A percentile compares a stretch with the other conserved stretches of the same genome.
These are phyloP conservation scores for Globisporangium parvum DNA, from an alignment of 352 stramenopile species.

Conservation along the genomic window DNA sequence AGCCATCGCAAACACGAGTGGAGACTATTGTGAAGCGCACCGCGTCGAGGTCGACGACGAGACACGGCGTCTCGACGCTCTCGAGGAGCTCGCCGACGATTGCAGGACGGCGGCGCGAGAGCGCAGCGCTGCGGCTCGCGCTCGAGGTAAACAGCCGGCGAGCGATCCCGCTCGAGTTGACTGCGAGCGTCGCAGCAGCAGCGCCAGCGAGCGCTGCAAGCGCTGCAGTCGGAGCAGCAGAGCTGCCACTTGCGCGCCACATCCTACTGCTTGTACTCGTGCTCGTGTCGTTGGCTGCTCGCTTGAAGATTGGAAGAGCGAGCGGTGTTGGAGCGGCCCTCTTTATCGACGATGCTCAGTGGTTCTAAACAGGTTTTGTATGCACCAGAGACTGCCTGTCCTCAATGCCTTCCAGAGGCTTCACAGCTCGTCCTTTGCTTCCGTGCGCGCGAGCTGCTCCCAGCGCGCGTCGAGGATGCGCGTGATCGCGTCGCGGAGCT, in stretches of 20 bases:
- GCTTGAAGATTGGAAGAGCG: too few species aligned
- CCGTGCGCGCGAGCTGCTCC: constrained; percentile 25
- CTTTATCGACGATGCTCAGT: too few species aligned
- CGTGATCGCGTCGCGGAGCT: constrained; percentile 35
- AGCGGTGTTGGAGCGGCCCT: too few species aligned
- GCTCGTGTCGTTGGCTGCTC: too few species aligned
- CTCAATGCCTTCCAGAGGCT: too few species aligned
- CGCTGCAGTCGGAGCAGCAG: not conserved
- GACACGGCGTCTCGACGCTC: constrained; percentile 52
- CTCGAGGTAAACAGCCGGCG: constrained; percentile 3
- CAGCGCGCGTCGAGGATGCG: constrained; percentile 43
- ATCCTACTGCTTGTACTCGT: too few species aligned
- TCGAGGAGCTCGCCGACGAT: constrained; percentile 18
- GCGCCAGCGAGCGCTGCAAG: constrained; percentile 7
- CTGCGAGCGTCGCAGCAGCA: constrained; percentile 3
- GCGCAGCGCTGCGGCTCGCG: not conserved
- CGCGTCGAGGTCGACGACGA: constrained; percentile 59
- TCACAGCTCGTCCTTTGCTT: constrained; percentile 2
- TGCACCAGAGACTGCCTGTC: too few species aligned
- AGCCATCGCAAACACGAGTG: too few species aligned
- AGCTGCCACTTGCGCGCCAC: constrained; percentile 5
- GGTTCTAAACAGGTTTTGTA: too few species aligned
- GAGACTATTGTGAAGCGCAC: constrained; percentile 19
- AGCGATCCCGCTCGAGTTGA: constrained; percentile 1
- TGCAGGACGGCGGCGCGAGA: constrained; percentile 19